Evolutionary conservation across 169 alveolate species (phyloP).

Genomic region (Plasmodium inui): DNA sequence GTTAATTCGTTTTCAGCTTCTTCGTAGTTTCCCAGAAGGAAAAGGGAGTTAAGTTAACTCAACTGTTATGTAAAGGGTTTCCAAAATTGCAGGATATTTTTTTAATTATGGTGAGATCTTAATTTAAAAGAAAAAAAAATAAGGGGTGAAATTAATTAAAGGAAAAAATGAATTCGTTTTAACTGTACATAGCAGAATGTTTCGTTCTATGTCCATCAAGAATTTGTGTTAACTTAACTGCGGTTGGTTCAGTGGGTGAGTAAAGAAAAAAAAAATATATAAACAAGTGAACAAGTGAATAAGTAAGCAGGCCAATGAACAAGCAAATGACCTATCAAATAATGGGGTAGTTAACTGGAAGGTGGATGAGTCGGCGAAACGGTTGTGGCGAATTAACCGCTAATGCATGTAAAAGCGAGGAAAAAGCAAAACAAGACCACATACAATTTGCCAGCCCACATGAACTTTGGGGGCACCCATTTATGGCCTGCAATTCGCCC

Average conservation of each 20-base stretch:
- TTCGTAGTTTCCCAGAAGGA: not conserved
- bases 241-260: not conserved
- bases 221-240: not conserved
- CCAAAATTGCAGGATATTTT: not conserved
- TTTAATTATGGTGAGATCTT: not conserved
- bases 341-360: not conserved
- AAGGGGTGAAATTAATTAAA: not conserved
- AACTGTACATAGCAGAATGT: conserved; percentile 2
- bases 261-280: no score
- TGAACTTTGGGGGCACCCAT: not conserved
- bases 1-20: not conserved
- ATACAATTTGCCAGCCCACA: not conserved
- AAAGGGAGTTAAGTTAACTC: not conserved
- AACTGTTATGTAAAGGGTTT: not conserved
- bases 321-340: not conserved
- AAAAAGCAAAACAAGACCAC: not conserved
- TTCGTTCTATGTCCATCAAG: not conserved
- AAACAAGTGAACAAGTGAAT: not conserved
- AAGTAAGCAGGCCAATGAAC: not conserved
- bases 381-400: not conserved
- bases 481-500: not conserved
- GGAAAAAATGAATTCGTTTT: not conserved
- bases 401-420: not conserved
- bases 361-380: not conserved
- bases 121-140: not conserved